These are phyloP conservation scores for Acer negundo DNA, from an alignment of 345 rosid genomes.

Conservation along the genomic window DNA sequence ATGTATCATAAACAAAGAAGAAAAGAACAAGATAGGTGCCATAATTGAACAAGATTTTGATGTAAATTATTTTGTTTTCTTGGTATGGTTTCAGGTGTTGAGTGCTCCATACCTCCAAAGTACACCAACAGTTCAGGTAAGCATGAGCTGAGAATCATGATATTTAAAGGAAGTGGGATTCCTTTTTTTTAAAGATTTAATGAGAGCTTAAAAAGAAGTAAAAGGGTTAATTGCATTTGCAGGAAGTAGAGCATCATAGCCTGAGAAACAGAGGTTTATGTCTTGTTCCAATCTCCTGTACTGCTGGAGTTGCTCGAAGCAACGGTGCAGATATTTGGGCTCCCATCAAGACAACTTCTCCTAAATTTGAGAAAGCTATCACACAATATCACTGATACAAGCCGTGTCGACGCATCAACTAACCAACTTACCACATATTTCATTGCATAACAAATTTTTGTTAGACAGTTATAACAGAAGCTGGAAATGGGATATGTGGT, in stretches of 20 bases:
- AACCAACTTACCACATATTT: not conserved
- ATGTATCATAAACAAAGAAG: not conserved
- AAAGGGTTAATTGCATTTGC: conserved; percentile 17
- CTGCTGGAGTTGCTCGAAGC: conserved; percentile 74
- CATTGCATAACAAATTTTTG: conserved; percentile 19
- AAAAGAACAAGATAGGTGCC: conserved; percentile 3
- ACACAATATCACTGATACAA: conserved; percentile 31
- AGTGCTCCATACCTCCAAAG: conserved; percentile 94
- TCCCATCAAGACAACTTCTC: conserved; percentile 73
- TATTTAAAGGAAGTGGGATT: no score
- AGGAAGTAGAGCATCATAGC: conserved; percentile 59
- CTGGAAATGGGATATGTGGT: conserved; percentile 9
- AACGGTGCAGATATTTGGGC: conserved; percentile 99
- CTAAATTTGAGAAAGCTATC: conserved; percentile 46
- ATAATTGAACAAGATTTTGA: not conserved
- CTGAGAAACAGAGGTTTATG: conserved; percentile 82
- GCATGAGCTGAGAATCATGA: conserved; percentile 19
- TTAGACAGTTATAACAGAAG: conserved; percentile 17
- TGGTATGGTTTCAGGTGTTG: conserved; percentile 64
- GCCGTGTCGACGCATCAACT: not conserved
- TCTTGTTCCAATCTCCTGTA: conserved; percentile 74
- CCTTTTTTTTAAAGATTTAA: not conserved
- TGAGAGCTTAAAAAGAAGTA: not conserved
- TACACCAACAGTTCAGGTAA: conserved; percentile 54
- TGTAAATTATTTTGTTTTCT: conserved; percentile 14